Evolutionary conservation across 345 rosid genomes (phyloP).

Genomic region (Hibiscus mutabilis): DNA sequence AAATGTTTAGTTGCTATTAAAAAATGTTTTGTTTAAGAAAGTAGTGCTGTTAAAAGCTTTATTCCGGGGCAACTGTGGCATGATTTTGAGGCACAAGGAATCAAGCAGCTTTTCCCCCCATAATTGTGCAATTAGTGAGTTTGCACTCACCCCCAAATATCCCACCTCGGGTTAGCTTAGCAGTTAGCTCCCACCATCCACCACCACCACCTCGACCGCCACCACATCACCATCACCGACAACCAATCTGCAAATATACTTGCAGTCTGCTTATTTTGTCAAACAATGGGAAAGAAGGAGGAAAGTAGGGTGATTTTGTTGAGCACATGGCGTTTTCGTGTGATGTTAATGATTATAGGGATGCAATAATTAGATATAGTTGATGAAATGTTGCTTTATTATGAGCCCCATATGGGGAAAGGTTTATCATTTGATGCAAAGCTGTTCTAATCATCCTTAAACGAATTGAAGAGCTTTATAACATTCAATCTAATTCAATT

Average conservation of each 20-base stretch:
- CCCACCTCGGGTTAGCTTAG: not conserved
- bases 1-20: too few species aligned
- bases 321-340: not conserved
- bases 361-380: not conserved
- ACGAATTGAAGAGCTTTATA: too few species aligned
- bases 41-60: not conserved
- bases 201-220: not conserved
- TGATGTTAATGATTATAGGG: not conserved
- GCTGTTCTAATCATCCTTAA: too few species aligned
- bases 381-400: not conserved
- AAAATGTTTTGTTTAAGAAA: not conserved
- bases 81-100: constrained; percentile 41
- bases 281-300: not conserved
- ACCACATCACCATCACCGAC: not conserved
- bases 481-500: too few species aligned
- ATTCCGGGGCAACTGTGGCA: not conserved
- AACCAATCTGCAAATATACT: not conserved
- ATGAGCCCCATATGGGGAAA: not conserved
- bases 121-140: constrained; percentile 25
- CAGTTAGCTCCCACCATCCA: not conserved
- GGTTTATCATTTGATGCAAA: too few species aligned
- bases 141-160: constrained; percentile 15
- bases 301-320: not conserved
- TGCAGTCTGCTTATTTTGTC: not conserved
- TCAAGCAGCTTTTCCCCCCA: constrained; percentile 29